Conservation (phyloP, 2,329 filamentous ascomycete genomes). For the Colletotrichum sp. region DNA sequence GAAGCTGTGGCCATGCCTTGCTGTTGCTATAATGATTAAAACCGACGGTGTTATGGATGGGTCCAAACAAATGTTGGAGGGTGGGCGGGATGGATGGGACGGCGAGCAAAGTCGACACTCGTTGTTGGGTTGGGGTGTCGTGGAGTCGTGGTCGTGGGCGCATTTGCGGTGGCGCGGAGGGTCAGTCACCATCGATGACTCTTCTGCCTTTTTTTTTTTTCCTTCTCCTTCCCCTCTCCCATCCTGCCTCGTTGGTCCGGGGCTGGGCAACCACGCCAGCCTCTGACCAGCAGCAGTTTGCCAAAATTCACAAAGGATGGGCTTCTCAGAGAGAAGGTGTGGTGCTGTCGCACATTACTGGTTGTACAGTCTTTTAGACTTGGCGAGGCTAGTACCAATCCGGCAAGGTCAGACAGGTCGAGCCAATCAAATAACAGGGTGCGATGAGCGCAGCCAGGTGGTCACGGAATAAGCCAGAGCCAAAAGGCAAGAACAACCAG, state of each 20-base stretch:
- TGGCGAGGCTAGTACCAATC: background rate
- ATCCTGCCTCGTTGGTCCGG: background rate
- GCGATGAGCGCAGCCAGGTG: constrained; percentile 2
- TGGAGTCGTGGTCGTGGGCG: background rate
- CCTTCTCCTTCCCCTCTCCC: background rate
- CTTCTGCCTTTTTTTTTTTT: background rate
- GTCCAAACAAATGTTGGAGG: background rate
- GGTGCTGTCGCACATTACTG: constrained; percentile 9
- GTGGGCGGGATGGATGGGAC: background rate
- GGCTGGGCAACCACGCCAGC: too few species aligned
- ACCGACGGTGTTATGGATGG: background rate
- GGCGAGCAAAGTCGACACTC: background rate
- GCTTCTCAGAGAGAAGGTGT: constrained; percentile 12
- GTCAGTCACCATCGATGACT: background rate
- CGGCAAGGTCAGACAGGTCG: background rate
- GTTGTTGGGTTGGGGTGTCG: background rate
- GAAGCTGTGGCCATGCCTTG: background rate
- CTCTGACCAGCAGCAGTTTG: background rate
- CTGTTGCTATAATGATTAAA: background rate
- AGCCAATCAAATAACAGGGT: background rate
- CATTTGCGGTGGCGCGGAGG: constrained; percentile 3
- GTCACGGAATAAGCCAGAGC: constrained; percentile 7
- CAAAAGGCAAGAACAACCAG: background rate
- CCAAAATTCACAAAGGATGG: constrained; percentile 5
- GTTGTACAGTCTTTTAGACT: constrained; percentile 6